Percentiles rank a stretch among this genome's conserved stretches.
Conservation (phyloP, 176 grass and related monocot genomes). For the Canna indica region DNA sequence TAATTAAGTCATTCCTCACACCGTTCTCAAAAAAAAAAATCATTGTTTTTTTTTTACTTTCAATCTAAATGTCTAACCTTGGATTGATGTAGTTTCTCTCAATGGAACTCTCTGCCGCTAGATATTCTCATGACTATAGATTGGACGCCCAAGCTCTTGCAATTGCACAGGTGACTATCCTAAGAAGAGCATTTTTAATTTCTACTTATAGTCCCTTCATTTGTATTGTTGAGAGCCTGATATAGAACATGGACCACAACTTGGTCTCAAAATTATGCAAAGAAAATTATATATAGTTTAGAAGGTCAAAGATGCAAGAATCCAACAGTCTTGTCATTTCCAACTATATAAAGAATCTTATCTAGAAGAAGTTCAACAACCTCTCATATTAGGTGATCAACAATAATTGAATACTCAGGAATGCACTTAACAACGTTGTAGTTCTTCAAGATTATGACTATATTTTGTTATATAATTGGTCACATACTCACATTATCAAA, state of each 20-base stretch:
- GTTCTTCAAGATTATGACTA: neutral
- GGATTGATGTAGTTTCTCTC: slow-evolving; percentile 15
- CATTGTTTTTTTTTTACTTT: neutral
- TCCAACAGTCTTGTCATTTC: neutral
- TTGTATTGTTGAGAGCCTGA: neutral
- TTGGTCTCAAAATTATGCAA: neutral
- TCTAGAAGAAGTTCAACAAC: neutral
- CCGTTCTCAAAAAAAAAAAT: neutral
- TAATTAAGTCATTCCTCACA: neutral
- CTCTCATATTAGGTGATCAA: neutral
- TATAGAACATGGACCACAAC: neutral
- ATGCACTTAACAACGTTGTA: neutral
- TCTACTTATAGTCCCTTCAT: neutral
- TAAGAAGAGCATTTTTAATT: neutral
- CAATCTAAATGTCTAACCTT: neutral
- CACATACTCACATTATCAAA: neutral
- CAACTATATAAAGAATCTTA: slow-evolving; percentile 1
- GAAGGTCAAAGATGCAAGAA: neutral
- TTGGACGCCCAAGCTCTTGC: neutral
- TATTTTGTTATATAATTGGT: neutral
- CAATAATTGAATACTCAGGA: neutral
- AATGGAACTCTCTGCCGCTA: slow-evolving; percentile 15
- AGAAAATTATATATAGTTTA: neutral
- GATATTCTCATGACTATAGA: slow-evolving; percentile 9
- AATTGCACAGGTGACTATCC: neutral